phyloP scores from a whole-genome alignment of 192 early-diverging fungal genomes.

The Coemansia sp. region DNA sequence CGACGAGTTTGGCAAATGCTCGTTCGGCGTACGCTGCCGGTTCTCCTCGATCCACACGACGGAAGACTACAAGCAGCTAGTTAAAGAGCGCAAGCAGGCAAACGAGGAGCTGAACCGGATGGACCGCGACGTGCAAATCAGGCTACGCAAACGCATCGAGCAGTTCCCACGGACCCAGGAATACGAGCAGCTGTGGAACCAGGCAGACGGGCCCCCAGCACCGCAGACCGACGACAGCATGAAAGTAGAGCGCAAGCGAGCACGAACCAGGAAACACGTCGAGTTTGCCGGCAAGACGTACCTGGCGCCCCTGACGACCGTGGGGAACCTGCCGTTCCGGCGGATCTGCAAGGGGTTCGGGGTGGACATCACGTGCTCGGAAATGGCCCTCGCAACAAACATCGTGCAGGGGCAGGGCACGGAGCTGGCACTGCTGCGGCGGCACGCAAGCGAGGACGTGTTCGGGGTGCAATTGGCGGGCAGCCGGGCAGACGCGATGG shows the following conservation, averaged over 20 bases:
- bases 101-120: constrained; percentile 18
- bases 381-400: constrained; percentile 82
- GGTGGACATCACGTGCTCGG: constrained; percentile 94
- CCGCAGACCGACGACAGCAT: background rate
- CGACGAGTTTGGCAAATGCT: constrained; percentile 68
- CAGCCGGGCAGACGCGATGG: constrained; percentile 56
- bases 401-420: constrained; percentile 65
- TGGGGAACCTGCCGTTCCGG: constrained; percentile 96
- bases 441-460: constrained; percentile 82
- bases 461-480: constrained; percentile 93
- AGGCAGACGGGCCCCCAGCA: constrained; percentile 12
- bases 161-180: constrained; percentile 41
- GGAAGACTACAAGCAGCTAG: constrained; percentile 49
- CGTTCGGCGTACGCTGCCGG: constrained; percentile 64
- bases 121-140: constrained; percentile 22
- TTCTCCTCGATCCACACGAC: constrained; percentile 58
- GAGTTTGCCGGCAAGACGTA: constrained; percentile 89
- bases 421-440: constrained; percentile 80
- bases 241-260: constrained; percentile 1
- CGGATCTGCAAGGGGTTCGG: constrained; percentile 91
- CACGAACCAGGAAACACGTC: constrained; percentile 7
- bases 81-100: constrained; percentile 46
- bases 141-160: constrained; percentile 36
- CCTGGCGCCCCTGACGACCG: constrained; percentile 93
- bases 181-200: constrained; percentile 36